phyloP scores from a whole-genome alignment of 352 stramenopile genomes.

The Aphanomyces euteiches region DNA sequence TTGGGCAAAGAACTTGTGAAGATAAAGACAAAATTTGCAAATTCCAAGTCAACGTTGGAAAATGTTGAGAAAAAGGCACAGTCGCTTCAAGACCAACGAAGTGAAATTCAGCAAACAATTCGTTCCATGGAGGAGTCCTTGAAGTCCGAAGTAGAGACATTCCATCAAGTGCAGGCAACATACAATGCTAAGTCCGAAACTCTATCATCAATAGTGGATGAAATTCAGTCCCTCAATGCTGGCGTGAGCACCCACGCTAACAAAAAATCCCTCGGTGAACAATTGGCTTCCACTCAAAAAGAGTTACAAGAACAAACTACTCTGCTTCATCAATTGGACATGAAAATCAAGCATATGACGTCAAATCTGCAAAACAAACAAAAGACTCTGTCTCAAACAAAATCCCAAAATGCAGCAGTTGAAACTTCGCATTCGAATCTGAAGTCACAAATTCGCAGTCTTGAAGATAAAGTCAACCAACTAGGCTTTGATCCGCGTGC shows the following conservation, averaged over 20 bases:
- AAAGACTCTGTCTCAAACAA: constrained; percentile 62
- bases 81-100: constrained; percentile 59
- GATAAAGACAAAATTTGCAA: constrained; percentile 73
- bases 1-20: constrained; percentile 82
- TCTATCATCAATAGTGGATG: constrained; percentile 65
- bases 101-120: constrained; percentile 75
- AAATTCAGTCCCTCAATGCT: constrained; percentile 85
- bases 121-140: constrained; percentile 82
- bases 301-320: constrained; percentile 78
- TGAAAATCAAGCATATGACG: constrained; percentile 91
- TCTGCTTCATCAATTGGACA: constrained; percentile 86
- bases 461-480: constrained; percentile 51
- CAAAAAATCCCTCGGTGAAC: constrained; percentile 73
- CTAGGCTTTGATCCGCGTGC: constrained; percentile 79
- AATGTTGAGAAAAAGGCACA: constrained; percentile 58
- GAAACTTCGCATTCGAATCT: constrained; percentile 67
- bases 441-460: constrained; percentile 55
- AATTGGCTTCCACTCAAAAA: constrained; percentile 68
- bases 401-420: constrained; percentile 69
- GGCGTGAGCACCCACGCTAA: constrained; percentile 71
- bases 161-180: constrained; percentile 47
- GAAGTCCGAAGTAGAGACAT: constrained; percentile 58
- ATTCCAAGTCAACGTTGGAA: constrained; percentile 67
- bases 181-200: constrained; percentile 57
- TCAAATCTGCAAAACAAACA: constrained; percentile 80